Evolutionary conservation across 1,139 yeast species (phyloP), one percentile per base, ranked within the genome.

Genomic region (Martiniozyma asiatica): DNA sequence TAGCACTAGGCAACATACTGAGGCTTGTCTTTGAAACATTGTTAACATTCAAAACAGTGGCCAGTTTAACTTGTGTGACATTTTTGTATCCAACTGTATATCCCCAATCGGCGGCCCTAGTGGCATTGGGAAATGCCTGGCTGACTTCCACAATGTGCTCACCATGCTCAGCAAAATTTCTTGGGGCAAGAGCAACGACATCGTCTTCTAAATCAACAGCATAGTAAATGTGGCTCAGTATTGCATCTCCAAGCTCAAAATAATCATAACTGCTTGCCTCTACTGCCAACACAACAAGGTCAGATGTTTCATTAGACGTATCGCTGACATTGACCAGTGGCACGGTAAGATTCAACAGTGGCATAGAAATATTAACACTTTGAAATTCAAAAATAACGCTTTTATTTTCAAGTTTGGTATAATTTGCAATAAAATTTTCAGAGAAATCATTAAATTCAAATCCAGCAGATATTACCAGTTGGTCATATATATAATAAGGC

Each of bases 161-260:
- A 3, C 53, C 53, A 20, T 46, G 41, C 8, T 67, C 37, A 26
- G 43, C 40, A 32, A 44, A 55, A 18, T 55, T 56, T 8, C 74
- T 76, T 43, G 69, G 82, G 1, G 89, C 94, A 35, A 84, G 38
- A 1, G 78, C 70, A 15, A 82, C 60, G 44, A 73, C 70, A 31
- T 56, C 55, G 40, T 66, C 70, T 22, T 78, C 85, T 40, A 81
- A 56, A 51, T 82, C 87, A 48, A 67, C 79, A 21, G 80, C 93
- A 26, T 73, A 67, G 48, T 82, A 82, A 5, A 82, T 80, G 28
- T 68, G 61, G 39, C 82, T 64, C 44, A 82, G 56, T 53, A 81
- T 70, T 19, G 72, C 65, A 51, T 79, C 93, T 26, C 94, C 94
- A 12, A 80, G 46, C 23, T 68, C 53, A 23, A 49, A 42, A 4